Percentiles rank a stretch among this genome's conserved stretches.
phyloP scores from a whole-genome alignment of 2,329 filamentous ascomycete genomes.

The Huntiella savannae region DNA sequence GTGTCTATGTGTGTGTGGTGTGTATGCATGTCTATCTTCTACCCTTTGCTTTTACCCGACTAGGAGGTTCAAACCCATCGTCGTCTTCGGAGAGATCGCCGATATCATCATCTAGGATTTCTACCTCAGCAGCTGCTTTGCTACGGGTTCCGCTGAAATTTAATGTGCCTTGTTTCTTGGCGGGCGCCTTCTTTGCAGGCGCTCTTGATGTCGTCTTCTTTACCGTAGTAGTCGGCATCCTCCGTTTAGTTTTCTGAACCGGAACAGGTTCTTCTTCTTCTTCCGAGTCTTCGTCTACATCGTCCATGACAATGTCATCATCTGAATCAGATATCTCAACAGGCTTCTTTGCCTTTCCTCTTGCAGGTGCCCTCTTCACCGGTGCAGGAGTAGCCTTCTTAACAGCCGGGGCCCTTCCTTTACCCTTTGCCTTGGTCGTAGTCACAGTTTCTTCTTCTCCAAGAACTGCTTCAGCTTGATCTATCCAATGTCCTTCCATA shows the following conservation, averaged over 20 bases:
- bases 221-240: background rate
- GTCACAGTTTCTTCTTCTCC: conserved; percentile 28
- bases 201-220: conserved; percentile 23
- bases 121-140: conserved; percentile 21
- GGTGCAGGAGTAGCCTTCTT: conserved; percentile 28
- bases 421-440: conserved; percentile 15
- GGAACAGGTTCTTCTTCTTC: no score
- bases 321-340: conserved; percentile 14
- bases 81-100: conserved; percentile 38
- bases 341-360: background rate
- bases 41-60: no score
- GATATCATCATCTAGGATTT: conserved; percentile 26
- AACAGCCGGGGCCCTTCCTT: conserved; percentile 15
- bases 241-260: no score
- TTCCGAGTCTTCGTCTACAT: no score
- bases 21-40: no score
- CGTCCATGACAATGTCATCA: no score
- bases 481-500: conserved; percentile 68
- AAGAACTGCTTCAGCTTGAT: conserved; percentile 42
- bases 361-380: conserved; percentile 21
- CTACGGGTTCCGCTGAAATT: conserved; percentile 12
- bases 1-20: no score
- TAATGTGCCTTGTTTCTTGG: conserved; percentile 17
- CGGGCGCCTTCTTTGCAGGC: conserved; percentile 20
- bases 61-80: conserved; percentile 34